Evolutionary conservation across 352 stramenopile species (phyloP).

Genomic region (Phytophthora brassicae): DNA sequence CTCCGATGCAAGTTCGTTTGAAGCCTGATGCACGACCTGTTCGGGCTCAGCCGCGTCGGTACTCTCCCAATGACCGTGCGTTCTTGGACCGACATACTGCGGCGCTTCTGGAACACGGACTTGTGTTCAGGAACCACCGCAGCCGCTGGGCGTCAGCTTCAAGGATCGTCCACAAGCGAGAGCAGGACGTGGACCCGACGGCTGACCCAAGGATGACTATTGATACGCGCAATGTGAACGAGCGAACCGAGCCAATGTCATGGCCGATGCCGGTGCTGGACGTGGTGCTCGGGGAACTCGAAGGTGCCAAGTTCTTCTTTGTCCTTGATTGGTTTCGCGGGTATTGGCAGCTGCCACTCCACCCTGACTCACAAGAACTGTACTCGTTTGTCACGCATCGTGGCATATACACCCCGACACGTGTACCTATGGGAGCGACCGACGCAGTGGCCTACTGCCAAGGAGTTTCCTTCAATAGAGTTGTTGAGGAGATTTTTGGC

Average conservation of each 20-base stretch:
- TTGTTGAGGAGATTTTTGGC: slow-evolving; percentile 24
- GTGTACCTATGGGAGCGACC: slow-evolving; percentile 18
- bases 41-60: background rate
- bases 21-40: background rate
- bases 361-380: slow-evolving; percentile 18
- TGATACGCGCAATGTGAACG: slow-evolving; percentile 21
- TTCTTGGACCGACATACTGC: slow-evolving; percentile 9
- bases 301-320: slow-evolving; percentile 21
- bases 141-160: slow-evolving; percentile 11
- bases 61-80: slow-evolving; percentile 2
- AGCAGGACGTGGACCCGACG: slow-evolving; percentile 2
- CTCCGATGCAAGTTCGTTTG: slow-evolving; percentile 12
- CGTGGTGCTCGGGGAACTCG: slow-evolving; percentile 7
- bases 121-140: slow-evolving; percentile 12
- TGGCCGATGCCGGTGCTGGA: slow-evolving; percentile 24
- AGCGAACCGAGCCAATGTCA: slow-evolving; percentile 22
- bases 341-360: slow-evolving; percentile 29
- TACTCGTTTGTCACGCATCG: slow-evolving; percentile 28
- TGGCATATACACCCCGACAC: slow-evolving; percentile 23
- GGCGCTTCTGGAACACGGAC: background rate
- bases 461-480: too few relatives aligned
- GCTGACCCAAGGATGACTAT: slow-evolving; percentile 31
- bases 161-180: slow-evolving; percentile 7
- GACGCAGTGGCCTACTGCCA: slow-evolving; percentile 30
- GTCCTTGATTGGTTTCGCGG: slow-evolving; percentile 29